Base-by-base conservation (phyloP, 495 filamentous ascomycete genomes). In the Xylaria palmicola region DNA sequence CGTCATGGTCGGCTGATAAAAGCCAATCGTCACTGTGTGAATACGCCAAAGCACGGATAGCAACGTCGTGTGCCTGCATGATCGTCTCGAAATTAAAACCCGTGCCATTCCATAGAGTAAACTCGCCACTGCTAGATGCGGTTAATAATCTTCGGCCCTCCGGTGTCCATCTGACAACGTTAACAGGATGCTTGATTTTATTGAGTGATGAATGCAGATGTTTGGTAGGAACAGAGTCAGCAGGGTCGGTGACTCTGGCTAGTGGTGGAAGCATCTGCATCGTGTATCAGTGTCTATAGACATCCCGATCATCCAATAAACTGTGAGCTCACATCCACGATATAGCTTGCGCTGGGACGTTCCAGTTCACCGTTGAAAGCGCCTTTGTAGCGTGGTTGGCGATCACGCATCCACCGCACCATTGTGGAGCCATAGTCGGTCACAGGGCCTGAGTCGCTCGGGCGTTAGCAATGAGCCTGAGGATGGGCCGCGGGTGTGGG, bases 41-140 rank as follows among this genome's bases (percentile, higher is more conserved):
- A 79, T 96, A 98, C 47, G 81, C 83, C 49, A 93, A 79, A 20
- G 90, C 90, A 56, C 94, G 89, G 62, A 98, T 93, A 53, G 92
- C 92, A 40, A 87, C 86, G 74, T 98, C 95, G 73, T 98, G 94
- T 37, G 94, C 94, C 74, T 96, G 92, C 90, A 96, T 95, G 39
- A 97, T 97, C 1, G 94, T 98, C 77, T 98, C 94, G 67, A 98
- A 98, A 72, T 98, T 98, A 80, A 98, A 98, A 1, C 91, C 94
- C 47, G 91, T 97, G 59, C 94, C 94, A 72, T 98, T 98, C 94
- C 94, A 98, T 4, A 98, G 77, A 48, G 95, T 98, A 66, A 98
- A 98, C 72, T 98, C 94, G 57, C 94, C 94, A 68, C 93, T 98
- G 70, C 91, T 93, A 1, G 91, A 93, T 20, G 90, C 94, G 0